Evolutionary conservation across 208 protist species (phyloP).

Genomic region (Leishmania lainsoni): DNA sequence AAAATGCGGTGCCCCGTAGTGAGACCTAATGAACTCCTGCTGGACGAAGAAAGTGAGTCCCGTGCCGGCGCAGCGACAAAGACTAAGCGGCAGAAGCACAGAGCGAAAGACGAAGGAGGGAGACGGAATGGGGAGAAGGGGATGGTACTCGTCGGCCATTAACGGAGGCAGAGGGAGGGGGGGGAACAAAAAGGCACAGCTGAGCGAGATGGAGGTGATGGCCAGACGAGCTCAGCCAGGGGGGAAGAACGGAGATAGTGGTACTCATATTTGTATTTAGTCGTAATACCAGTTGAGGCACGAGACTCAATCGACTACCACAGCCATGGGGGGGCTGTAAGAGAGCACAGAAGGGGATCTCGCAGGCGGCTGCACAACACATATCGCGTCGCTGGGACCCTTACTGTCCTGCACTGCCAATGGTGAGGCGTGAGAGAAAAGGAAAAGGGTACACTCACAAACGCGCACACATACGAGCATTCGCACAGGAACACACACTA

Average conservation of each 20-base stretch:
- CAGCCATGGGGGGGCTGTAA: not conserved
- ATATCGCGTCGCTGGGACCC: not conserved
- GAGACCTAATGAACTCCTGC: not conserved
- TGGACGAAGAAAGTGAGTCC: not conserved
- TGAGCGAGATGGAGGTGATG: not conserved
- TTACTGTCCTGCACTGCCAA: not conserved
- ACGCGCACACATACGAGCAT: not conserved
- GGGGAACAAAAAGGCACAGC: not conserved
- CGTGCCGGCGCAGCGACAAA: not conserved
- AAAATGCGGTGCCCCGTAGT: slow-evolving; percentile 2
- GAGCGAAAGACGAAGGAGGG: not conserved
- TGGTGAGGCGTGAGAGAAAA: not conserved
- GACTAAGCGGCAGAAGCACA: not conserved
- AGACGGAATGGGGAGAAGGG: not conserved
- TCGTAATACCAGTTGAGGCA: not conserved
- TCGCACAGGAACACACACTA: not conserved
- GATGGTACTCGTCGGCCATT: not conserved
- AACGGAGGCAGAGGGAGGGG: too few relatives aligned
- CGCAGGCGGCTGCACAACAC: not conserved
- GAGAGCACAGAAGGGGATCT: not conserved
- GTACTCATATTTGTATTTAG: not conserved
- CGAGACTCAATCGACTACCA: not conserved
- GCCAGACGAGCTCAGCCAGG: not conserved
- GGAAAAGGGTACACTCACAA: not conserved
- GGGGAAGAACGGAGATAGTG: not conserved